Percentiles rank a stretch among this genome's conserved stretches.
Evolutionary conservation across 148 eudicot species (phyloP).

Genomic region (Pouteria glomerata): DNA sequence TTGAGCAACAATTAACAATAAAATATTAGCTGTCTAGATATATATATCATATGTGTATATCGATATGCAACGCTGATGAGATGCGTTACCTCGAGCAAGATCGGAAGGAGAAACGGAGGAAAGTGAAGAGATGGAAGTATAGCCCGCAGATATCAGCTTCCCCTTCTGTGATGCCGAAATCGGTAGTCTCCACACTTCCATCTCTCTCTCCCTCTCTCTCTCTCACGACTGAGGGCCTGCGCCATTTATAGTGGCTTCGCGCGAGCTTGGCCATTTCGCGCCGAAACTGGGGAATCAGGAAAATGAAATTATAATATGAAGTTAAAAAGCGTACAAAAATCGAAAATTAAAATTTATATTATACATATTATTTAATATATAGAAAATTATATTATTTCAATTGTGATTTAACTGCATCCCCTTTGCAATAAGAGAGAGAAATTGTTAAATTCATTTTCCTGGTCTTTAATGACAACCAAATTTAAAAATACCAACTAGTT

Average conservation of each 20-base stretch:
- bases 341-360: too few relatives aligned
- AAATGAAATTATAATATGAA: too few relatives aligned
- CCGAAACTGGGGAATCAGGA: background rate
- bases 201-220: slow-evolving; percentile 4
- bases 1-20: background rate
- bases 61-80: background rate
- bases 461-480: too few relatives aligned
- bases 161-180: slow-evolving; percentile 66
- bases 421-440: too few relatives aligned
- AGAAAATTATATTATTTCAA: too few relatives aligned
- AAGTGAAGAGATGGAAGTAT: slow-evolving; percentile 65
- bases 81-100: slow-evolving; percentile 55
- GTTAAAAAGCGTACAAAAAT: too few relatives aligned
- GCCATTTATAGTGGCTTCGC: background rate
- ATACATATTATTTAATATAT: too few relatives aligned
- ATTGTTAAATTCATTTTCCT: too few relatives aligned
- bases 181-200: slow-evolving; percentile 62
- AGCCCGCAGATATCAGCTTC: slow-evolving; percentile 74
- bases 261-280: slow-evolving; percentile 1
- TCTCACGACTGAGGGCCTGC: background rate
- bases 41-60: background rate
- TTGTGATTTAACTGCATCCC: too few relatives aligned
- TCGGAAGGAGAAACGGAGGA: slow-evolving; percentile 48
- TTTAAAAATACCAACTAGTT: too few relatives aligned
- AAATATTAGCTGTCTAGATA: background rate